Base-by-base conservation (phyloP, 2,329 filamentous ascomycete genomes). In the Diaporthe citri region DNA sequence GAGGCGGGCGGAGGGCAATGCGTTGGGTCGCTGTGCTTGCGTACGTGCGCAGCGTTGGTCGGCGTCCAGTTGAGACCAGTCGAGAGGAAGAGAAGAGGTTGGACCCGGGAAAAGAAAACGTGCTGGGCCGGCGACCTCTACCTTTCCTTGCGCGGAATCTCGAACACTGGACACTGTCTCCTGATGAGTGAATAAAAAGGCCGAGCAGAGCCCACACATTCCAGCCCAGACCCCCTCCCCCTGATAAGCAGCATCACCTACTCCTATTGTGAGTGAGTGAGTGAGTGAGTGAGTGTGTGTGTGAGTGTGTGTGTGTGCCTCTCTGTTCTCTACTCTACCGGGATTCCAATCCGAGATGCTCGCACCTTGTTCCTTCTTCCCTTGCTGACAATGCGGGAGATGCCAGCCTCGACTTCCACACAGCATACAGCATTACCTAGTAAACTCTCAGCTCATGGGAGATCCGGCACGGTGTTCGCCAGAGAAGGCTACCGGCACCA, bases 221-320 rank as follows among this genome's bases (percentile, higher is more conserved):
- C 64, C 64, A 69, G 64, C 64, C 64, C 64, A 41, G 48, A 69
- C 51, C 46, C 55, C 48, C n/a, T n/a, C n/a, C 46, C 52, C 64
- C 46, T 52, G 64, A 69, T 55, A 55, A 69, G 64, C 64, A 69
- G 48, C 22, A 69, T 52, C 34, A 20, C 48, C 46, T 69, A 48
- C 46, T 67, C 62, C 62, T 39, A 20, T 48, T 52, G 22, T 52
- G 43, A 43, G 57, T 28, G 34, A 41, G 34, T 39, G 9, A 13
- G 41, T 51, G 28, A 36, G 60, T 60, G 34, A 25, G 34, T 60
- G 34, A 25, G 9, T 51, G 28, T 51, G 60, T 59, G 56, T 39
- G 31, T 59, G 31, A n/a, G 6, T 15, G 6, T 15, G 13, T 55
- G 10, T 34, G 12, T 31, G 15, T 62, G 25, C 25, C 59, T 62